Base-by-base conservation (phyloP, 2,329 filamentous ascomycete genomes). In the Aspergillus caelatus region DNA sequence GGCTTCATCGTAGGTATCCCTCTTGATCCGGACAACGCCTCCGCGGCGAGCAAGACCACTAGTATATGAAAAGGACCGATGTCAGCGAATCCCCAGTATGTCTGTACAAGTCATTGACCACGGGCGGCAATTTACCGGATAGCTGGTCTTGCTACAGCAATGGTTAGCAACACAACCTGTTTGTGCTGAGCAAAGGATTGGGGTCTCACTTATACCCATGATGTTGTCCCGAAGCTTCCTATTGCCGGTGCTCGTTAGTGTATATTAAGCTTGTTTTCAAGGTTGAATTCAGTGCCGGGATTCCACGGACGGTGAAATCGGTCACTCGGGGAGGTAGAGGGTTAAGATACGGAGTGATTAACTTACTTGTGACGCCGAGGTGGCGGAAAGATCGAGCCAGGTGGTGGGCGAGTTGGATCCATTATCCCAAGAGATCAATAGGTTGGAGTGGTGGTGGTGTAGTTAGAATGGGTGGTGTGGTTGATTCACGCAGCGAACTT, bases 21-120 rank as follows among this genome's bases (percentile, higher is more conserved):
- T 56, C 7, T 74, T 70, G 0, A 79, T 78, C 0, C 77, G 59
- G 0, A 67, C 53, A 0, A 79, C 67, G 0, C 78, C 78, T 0
- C 74, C 78, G 4, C 77, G 74, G 1, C 78, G 76, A 2, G 77
- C 77, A 1, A 79, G 76, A 52, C 75, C 72, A 48, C 77, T 76
- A 34, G 19, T 21, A 3, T 50, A 19, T 23, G 5, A 10, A 10
- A 28, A 8, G 56, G 5, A 8, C 19, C 23, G 32, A 23, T 7
- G 36, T 53, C 23, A 41, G 57, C 28, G 7, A 16, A 19, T 23
- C 53, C 28, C 14, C 48, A 48, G 7, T 36, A 6, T 39, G 48
- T 21, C 12, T 23, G 7, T 12, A 10, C 8, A 34, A 16, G 8
- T 52, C 28, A 5, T 32, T 11, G 2, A 16, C 19, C 1, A 28